These are phyloP conservation scores for Arxiozyma slooffiae DNA, from an alignment of 1,139 yeast species.

Conservation along the genomic window DNA sequence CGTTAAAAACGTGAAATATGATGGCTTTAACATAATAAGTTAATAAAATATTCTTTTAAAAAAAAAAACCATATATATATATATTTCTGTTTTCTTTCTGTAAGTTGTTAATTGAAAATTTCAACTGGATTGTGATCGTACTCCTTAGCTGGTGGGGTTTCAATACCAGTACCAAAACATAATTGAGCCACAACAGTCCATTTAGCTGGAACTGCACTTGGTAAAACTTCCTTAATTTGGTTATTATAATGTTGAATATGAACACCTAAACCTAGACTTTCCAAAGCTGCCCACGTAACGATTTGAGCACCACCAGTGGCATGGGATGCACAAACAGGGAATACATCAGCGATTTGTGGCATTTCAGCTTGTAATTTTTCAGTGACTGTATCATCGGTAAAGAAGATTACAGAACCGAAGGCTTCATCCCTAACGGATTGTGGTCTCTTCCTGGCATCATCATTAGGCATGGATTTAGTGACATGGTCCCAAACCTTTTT, in stretches of 20 bases:
- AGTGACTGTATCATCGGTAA: constrained; percentile 34
- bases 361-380: constrained; percentile 34
- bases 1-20: neutral
- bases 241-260: constrained; percentile 43
- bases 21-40: too few species aligned
- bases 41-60: too few species aligned
- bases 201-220: constrained; percentile 32
- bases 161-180: constrained; percentile 37
- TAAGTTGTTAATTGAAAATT: constrained; percentile 19
- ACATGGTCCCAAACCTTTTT: constrained; percentile 36
- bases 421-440: constrained; percentile 36
- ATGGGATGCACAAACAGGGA: constrained; percentile 39
- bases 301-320: constrained; percentile 41
- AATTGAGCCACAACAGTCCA: constrained; percentile 40
- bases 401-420: constrained; percentile 39
- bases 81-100: too few species aligned
- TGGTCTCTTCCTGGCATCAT: constrained; percentile 33
- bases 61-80: too few species aligned
- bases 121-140: constrained; percentile 34
- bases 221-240: constrained; percentile 33
- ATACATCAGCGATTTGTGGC: constrained; percentile 34
- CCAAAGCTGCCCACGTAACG: constrained; percentile 38
- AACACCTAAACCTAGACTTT: constrained; percentile 37
- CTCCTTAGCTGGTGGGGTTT: constrained; percentile 30
- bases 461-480: constrained; percentile 30